These are phyloP conservation scores for Blepharisma japonicum DNA, from an alignment of 73 alveolate species.

Conservation along the genomic window DNA sequence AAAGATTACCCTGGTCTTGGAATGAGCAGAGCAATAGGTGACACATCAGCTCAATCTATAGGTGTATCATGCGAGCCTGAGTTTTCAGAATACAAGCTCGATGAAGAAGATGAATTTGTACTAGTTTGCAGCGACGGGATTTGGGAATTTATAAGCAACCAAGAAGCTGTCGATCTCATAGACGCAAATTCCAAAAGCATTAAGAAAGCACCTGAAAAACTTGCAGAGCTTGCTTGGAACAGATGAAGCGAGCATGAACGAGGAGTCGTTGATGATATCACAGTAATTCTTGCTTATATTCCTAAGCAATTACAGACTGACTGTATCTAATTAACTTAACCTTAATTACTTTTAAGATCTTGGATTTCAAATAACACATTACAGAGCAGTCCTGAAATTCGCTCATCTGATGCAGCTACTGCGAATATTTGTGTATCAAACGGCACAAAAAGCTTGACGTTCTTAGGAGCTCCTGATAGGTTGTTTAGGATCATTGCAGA, in stretches of 20 bases:
- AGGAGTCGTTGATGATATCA: conserved; percentile 33
- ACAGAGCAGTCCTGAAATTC: conserved; percentile 52
- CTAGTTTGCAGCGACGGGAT: conserved; percentile 23
- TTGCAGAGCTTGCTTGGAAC: conserved; percentile 29
- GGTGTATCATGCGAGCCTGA: conserved; percentile 83
- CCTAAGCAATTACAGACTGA: no score
- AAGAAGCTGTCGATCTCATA: conserved; percentile 12
- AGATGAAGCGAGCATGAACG: conserved; percentile 14
- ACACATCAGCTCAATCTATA: conserved; percentile 64
- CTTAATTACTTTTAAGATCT: background rate
- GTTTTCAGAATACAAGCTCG: background rate
- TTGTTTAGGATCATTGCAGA: conserved; percentile 86
- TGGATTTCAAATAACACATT: conserved; percentile 62
- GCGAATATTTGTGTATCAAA: conserved; percentile 84
- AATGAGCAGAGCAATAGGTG: conserved; percentile 66
- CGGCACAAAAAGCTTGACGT: conserved; percentile 76
- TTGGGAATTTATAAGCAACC: conserved; percentile 25
- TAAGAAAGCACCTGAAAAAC: conserved; percentile 17
- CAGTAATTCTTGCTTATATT: conserved; percentile 13
- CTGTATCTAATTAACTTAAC: no score
- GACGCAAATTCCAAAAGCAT: background rate
- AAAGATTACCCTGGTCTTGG: conserved; percentile 67
- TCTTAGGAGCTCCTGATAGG: conserved; percentile 73
- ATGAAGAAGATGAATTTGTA: background rate
- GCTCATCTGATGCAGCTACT: conserved; percentile 85